Base-by-base conservation (phyloP, 1,139 yeast species). In the Petasospora rhodanensis region DNA sequence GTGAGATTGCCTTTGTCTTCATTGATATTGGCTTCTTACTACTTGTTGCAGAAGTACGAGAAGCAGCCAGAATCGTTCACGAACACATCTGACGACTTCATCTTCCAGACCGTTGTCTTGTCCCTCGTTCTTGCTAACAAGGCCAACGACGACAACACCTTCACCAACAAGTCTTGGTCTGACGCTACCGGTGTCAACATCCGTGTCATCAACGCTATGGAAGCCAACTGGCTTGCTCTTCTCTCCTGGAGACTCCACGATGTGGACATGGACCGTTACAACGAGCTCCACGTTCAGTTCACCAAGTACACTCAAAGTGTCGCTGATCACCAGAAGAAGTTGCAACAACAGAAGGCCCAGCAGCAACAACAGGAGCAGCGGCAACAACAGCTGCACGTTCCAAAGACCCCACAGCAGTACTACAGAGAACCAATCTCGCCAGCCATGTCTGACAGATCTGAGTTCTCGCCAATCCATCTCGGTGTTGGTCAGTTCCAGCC, bases 91-190 rank as follows among this genome's bases (percentile, higher is more conserved):
- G 69, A 55, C 47, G 59, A 54, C 39, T 70, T 68, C 18, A 71
- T 80, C 37, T 84, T 81, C 50, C 69, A 75, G 44, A 70, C 74
- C 52, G 64, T 86, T 36, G 78, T 82, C 29, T 70, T 82, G 19
- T 72, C 94, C 2, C 68, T 91, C 29, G 73, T 91, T 24, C 67
- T 91, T 43, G 95, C 96, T 28, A 91, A 91, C 64, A 91, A 91
- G 61, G 85, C 87, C 58, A 87, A 89, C 55, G 97, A 91, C 59
- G 98, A 91, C 63, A 87, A 89, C 61, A 91, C 97, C 17, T 91
- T 91, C 54, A 87, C 95, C 41, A 91, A 89, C 62, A 79, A 79
- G 54, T 86, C 96, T 8, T 91, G 98, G 98, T 73, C 87, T 29
- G 91, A 87, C 37, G 97, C 96, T 15, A 84, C 96, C 11, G 95